Evolutionary conservation across 768 basidiomycete genomes (phyloP), one percentile per base, ranked within the genome.

Genomic region (Boletus reticulatus): DNA sequence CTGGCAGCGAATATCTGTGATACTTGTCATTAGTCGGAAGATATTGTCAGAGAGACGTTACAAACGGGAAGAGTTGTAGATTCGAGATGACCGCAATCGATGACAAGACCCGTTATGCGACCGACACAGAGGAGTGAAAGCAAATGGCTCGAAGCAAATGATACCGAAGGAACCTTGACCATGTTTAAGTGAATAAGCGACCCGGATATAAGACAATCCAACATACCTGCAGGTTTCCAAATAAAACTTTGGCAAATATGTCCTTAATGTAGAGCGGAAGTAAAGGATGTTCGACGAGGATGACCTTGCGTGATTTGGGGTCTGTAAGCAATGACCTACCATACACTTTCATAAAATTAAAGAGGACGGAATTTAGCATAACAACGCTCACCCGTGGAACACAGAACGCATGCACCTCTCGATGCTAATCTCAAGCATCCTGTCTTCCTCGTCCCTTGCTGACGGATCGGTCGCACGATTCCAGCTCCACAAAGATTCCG

Each of bases 241-340:
- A 98, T 19, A 98, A 74, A 41, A 92, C 84, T 50, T 84, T 83
- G 0, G 93, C 92, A 38, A 98, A 80, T 55, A 83, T 84, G 42
- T 96, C 91, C 72, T 98, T 98, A 66, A 98, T 85, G 53, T 87
- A 81, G 2, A 91, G 69, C 2, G 95, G 92, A 17, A 98, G 75
- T 22, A 96, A 74, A 1, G 96, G 91, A 68, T 93, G 89, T 72
- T 98, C 97, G 7, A 96, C 78, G 20, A 99, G 64, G 50, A 98
- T 92, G 50, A 99, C 89, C 72, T 97, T 98, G 52, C 97, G 84
- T 31, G 94, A 87, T 71, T 94, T 96, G 2, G 97, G 91, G 67
- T 98, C 97, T 62, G 93, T 91, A 70, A 98, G 79, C 45, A 99
- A 79, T 48, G 92, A 92, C 68, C 94, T 96, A 72, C 55, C 29